Conservation (phyloP, 1,284 basidiomycete species). For the Trichosporon inkin region DNA sequence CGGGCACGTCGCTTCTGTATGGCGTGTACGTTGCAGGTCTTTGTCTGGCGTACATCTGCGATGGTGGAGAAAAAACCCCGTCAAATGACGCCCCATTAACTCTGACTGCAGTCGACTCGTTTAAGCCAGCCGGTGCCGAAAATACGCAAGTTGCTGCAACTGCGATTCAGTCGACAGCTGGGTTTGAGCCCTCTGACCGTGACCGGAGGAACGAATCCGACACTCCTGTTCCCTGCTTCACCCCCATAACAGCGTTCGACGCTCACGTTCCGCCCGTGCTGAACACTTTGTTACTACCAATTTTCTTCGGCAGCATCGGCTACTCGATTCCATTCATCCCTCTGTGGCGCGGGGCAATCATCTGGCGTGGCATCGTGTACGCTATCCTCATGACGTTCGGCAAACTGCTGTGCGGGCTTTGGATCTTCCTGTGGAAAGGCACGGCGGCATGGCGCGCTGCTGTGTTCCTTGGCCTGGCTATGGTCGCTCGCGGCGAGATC, state of each 20-base stretch:
- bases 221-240: neutral
- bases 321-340: slow-evolving; percentile 57
- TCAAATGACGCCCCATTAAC: too few relatives aligned
- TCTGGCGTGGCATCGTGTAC: slow-evolving; percentile 57
- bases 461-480: slow-evolving; percentile 52
- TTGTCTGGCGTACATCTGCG: slow-evolving; percentile 33
- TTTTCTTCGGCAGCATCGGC: slow-evolving; percentile 60
- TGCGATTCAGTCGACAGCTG: neutral
- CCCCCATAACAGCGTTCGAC: slow-evolving; percentile 39
- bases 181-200: too few relatives aligned
- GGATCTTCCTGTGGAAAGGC: slow-evolving; percentile 40
- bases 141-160: neutral
- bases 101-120: too few relatives aligned
- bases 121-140: too few relatives aligned
- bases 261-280: slow-evolving; percentile 47
- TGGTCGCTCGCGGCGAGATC: slow-evolving; percentile 58
- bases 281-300: slow-evolving; percentile 52
- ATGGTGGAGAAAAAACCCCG: slow-evolving; percentile 10
- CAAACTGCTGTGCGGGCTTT: slow-evolving; percentile 51
- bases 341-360: slow-evolving; percentile 52
- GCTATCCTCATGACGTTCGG: slow-evolving; percentile 55
- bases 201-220: neutral
- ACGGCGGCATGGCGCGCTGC: slow-evolving; percentile 21
- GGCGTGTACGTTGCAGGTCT: slow-evolving; percentile 54
- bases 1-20: slow-evolving; percentile 52